Base-by-base conservation (phyloP, 192 early-diverging fungal genomes). In the Entrophospora sp. region DNA sequence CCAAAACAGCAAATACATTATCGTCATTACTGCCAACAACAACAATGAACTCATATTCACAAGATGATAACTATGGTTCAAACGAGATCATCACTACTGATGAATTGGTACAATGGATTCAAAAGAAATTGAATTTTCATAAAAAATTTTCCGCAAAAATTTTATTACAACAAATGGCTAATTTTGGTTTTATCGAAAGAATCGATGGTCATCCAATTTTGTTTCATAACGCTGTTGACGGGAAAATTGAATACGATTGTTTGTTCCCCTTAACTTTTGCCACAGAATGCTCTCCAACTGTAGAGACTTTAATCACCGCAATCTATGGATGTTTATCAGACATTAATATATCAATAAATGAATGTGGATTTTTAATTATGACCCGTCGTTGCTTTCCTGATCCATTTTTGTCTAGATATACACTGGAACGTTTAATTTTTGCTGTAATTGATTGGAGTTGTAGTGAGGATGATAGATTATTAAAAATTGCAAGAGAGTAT, bases 321-420 rank as follows among this genome's bases (percentile, higher is more conserved):
- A 73, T 84, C 28, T 74, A 71, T 57, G 56, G 75, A 0, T 84
- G 83, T 61, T 67, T 84, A 16, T 35, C 67, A 13, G 79, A 77
- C 42, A 68, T 84, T 4, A 74, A 77, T 63, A 18, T 84, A 31
- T 73, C 80, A 28, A 45, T 79, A 24, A 84, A 82, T 34, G 83
- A 84, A 60, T 77, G 77, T 51, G 83, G 80, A 4, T 68, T 81
- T 36, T 53, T 84, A 35, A 24, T 84, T 0, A 61, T 84, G 20
- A 73, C 75, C 1, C 55, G 77, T 32, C 68, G 78, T 20, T 80
- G 80, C 32, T 84, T 80, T 79, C 83, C 83, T 10, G 83, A 82
- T 61, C 77, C 80, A 22, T 81, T 81, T 66, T 77, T 80, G 69
- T 82, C 83, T 1, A 63, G 62, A 35, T 80, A 81, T 55, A 79